These are phyloP conservation scores for Candida dendrica DNA, from an alignment of 805 yeast genomes.

Conservation along the genomic window DNA sequence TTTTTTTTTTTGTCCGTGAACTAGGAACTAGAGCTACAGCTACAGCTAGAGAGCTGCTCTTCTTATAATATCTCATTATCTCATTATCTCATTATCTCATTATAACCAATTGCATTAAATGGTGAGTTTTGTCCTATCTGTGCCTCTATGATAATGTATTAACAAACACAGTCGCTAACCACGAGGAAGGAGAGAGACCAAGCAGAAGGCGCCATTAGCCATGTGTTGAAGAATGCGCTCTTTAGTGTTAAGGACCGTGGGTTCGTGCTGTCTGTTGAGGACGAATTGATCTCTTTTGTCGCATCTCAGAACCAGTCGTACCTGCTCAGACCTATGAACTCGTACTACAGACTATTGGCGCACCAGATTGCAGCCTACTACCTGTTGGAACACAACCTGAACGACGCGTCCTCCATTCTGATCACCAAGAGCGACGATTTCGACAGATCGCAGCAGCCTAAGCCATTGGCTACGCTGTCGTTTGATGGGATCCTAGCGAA, in stretches of 20 bases:
- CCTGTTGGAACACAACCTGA: conserved; percentile 48
- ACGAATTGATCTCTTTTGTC: conserved; percentile 38
- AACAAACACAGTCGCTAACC: too few relatives aligned
- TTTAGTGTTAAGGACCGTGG: conserved; percentile 38
- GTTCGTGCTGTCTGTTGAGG: conserved; percentile 44
- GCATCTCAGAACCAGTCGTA: conserved; percentile 30
- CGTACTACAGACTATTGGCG: conserved; percentile 58
- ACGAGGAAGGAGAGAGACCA: background rate
- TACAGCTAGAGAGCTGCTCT: too few relatives aligned
- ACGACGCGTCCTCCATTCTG: conserved; percentile 41
- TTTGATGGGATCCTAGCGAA: background rate
- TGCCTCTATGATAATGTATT: too few relatives aligned
- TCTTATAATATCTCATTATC: too few relatives aligned
- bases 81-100: too few relatives aligned
- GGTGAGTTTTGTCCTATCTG: too few relatives aligned
- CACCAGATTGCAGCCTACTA: conserved; percentile 70
- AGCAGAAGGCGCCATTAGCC: conserved; percentile 5
- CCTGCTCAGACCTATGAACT: conserved; percentile 44
- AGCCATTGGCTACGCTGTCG: conserved; percentile 10
- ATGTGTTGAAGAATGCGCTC: conserved; percentile 32
- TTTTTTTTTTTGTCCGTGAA: too few relatives aligned
- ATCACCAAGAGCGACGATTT: conserved; percentile 28
- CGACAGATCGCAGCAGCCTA: conserved; percentile 12
- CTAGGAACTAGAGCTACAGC: too few relatives aligned
- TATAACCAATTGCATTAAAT: too few relatives aligned